Conservation (phyloP, 331 rosid genomes). For the Acacia concinna region DNA sequence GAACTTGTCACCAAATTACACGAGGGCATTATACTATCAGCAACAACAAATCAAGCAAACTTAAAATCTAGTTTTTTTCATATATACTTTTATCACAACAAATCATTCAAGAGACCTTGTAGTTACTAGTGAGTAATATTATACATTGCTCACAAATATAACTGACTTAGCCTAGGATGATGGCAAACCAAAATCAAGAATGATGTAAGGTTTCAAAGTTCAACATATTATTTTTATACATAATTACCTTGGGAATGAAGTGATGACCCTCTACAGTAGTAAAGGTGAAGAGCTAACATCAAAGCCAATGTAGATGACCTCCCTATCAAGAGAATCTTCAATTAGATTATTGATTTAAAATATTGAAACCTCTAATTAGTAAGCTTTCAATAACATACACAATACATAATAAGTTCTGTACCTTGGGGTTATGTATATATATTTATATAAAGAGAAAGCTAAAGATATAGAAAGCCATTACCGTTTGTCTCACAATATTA, state of each 20-base stretch:
- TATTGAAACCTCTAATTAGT: background rate
- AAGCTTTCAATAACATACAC: background rate
- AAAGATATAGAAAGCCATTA: slow-evolving; percentile 30
- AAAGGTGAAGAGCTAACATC: slow-evolving; percentile 63
- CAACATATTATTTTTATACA: slow-evolving; percentile 19
- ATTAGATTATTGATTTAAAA: slow-evolving; percentile 12
- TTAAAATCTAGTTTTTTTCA: background rate
- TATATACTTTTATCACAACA: too few relatives aligned
- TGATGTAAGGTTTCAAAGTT: background rate
- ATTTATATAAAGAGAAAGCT: background rate
- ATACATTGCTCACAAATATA: background rate
- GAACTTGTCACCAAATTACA: too few relatives aligned
- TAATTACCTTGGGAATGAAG: slow-evolving; percentile 65
- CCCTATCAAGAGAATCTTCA: slow-evolving; percentile 47
- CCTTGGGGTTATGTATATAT: too few relatives aligned
- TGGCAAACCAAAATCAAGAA: slow-evolving; percentile 19
- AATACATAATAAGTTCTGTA: slow-evolving; percentile 23
- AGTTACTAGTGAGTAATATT: too few relatives aligned
- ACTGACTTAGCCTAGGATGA: background rate
- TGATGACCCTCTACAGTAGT: slow-evolving; percentile 53
- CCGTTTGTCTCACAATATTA: slow-evolving; percentile 82
- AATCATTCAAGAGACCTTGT: too few relatives aligned
- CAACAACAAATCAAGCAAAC: background rate
- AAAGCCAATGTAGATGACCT: slow-evolving; percentile 54
- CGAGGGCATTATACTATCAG: too few relatives aligned